Evolutionary conservation across 192 early-diverging fungal genomes (phyloP), one percentile per base, ranked within the genome.

Genomic region (Umbelopsis isabellina): DNA sequence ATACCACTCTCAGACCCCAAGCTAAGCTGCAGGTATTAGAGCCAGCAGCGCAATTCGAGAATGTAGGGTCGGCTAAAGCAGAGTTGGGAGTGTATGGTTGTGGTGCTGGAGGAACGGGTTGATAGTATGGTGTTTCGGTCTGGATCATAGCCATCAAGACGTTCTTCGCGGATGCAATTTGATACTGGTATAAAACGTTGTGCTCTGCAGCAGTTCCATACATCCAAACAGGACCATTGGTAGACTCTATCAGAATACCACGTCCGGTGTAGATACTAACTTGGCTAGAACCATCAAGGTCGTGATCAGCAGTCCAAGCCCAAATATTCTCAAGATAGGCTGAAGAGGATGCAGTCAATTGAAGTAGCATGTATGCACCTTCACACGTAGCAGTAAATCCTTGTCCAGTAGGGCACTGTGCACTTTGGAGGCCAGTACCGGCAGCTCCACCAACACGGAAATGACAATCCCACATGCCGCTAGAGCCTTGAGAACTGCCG

Each of bases 241-340:
- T 70, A 41, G 46, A 49, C 37, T 83, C 67, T 45, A 79, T 66
- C 30, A 82, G 53, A 68, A 83, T 65, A 47, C 81, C 81, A 20
- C 81, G 80, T 15, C 81, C 81, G 48, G 76, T 75, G 69, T 79
- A 82, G 30, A 82, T 72, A 20, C 46, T 53, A 71, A 79, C 12
- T 55, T 82, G 80, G 6, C n/a, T 22, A n/a, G 79, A 21, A 33
- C 49, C 35, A 33, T 48, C 66, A 25, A 82, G 64, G 45, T 82
- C 80, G 68, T 82, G 81, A 52, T 82, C 81, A 15, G 81, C 81
- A 15, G 73, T 75, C 81, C 81, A 82, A n/a, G 49, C 61, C 81
- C 81, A 82, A 4, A 72, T 46, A 55, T 82, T 82, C 53, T 82
- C 81, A 9, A 82, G 33, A 49, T 82, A 82, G 0, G 71, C 80